Percentiles rank a stretch among this genome's conserved stretches.
phyloP scores from a whole-genome alignment of 805 yeast genomes.

The Gaillardinia entomophila region DNA sequence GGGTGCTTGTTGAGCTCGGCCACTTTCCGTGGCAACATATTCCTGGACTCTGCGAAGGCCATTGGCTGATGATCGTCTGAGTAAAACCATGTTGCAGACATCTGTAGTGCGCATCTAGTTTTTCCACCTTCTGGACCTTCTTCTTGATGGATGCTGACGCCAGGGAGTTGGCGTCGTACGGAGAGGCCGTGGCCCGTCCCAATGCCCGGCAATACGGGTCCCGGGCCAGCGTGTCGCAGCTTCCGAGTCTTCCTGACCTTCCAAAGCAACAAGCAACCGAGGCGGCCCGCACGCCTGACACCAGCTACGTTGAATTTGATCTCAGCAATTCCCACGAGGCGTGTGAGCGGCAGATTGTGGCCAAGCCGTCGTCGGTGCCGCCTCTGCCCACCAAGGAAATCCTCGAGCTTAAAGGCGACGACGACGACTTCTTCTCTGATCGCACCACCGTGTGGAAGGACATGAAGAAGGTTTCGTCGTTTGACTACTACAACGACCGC shows the following conservation, averaged over 20 bases:
- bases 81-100: constrained; percentile 99
- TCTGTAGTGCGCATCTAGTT: not conserved
- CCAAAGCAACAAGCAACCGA: not conserved
- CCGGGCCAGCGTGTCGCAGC: constrained; percentile 12
- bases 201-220: constrained; percentile 7
- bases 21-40: constrained; percentile 85
- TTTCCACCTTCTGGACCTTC: no score
- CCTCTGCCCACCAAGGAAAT: not conserved
- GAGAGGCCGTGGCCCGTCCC: no score
- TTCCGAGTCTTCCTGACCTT: constrained; percentile 17
- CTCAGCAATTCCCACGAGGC: constrained; percentile 9
- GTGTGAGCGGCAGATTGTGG: constrained; percentile 1
- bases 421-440: constrained; percentile 31
- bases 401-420: not conserved
- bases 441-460: constrained; percentile 68
- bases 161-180: no score
- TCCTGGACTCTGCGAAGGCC: constrained; percentile 98
- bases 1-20: constrained; percentile 46
- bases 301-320: constrained; percentile 25
- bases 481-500: constrained; percentile 73
- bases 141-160: no score
- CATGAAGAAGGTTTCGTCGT: constrained; percentile 76
- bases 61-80: constrained; percentile 92
- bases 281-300: constrained; percentile 4
- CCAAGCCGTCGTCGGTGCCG: constrained; percentile 3